Evolutionary conservation across 148 eudicot species (phyloP).

Genomic region (Pharnaceum exiguum): DNA sequence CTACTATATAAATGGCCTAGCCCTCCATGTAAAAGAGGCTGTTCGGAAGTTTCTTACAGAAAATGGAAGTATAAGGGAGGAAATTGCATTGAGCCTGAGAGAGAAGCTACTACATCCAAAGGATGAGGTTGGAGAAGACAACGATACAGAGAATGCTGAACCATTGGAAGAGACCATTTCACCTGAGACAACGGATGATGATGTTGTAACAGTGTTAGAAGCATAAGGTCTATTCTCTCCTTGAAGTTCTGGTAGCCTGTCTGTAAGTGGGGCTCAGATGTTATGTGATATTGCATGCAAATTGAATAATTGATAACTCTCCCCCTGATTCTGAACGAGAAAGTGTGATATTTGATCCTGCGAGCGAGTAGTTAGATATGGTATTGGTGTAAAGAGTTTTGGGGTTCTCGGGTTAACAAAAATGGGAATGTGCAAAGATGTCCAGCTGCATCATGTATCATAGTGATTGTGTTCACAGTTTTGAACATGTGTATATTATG

Average conservation of each 20-base stretch:
- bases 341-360: neutral
- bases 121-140: slow-evolving; percentile 29
- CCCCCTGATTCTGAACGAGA: neutral
- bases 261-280: neutral
- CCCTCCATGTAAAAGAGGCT: slow-evolving; percentile 57
- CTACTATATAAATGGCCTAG: slow-evolving; percentile 35
- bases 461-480: slow-evolving; percentile 11
- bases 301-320: too few species aligned
- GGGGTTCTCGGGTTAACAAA: neutral
- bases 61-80: slow-evolving; percentile 41
- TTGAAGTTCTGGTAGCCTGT: neutral
- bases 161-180: slow-evolving; percentile 33
- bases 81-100: slow-evolving; percentile 46
- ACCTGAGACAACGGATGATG: slow-evolving; percentile 59
- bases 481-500: slow-evolving; percentile 16
- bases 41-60: slow-evolving; percentile 44
- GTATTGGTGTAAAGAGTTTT: slow-evolving; percentile 6
- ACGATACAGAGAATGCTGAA: slow-evolving; percentile 9
- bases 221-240: slow-evolving; percentile 13
- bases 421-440: neutral
- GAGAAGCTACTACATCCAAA: slow-evolving; percentile 44
- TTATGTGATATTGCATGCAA: too few species aligned
- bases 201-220: slow-evolving; percentile 43
- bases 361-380: neutral
- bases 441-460: slow-evolving; percentile 1